A percentile compares a stretch with the other conserved stretches of the same genome.
Evolutionary conservation across 495 filamentous ascomycete genomes (phyloP).

Genomic region (Neurospora intermedia): DNA sequence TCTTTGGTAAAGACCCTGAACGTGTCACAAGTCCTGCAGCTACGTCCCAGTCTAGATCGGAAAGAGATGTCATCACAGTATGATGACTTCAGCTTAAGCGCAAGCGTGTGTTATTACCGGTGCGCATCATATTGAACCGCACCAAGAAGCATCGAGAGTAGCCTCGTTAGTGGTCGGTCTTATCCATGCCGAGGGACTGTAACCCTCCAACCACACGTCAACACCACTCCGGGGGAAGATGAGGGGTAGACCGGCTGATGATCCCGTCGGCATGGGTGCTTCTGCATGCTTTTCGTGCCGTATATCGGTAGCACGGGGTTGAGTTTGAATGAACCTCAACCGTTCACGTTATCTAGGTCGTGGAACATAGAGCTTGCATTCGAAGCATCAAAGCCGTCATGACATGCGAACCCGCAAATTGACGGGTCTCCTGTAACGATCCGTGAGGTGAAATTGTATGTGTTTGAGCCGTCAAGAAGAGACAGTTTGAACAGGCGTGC

Average conservation of each 20-base stretch:
- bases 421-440: not conserved
- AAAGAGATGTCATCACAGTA: not conserved
- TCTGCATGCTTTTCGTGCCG: not conserved
- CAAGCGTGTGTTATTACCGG: not conserved
- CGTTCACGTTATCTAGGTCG: not conserved
- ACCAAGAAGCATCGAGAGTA: not conserved
- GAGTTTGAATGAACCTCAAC: not conserved
- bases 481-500: not conserved
- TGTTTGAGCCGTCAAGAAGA: not conserved
- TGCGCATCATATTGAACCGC: slow-evolving; percentile 6
- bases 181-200: slow-evolving; percentile 6
- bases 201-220: not conserved
- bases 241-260: slow-evolving; percentile 13
- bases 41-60: not conserved
- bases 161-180: slow-evolving; percentile 9
- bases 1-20: not conserved
- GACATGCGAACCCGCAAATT: not conserved
- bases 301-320: not conserved
- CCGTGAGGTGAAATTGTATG: not conserved
- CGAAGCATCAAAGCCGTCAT: not conserved
- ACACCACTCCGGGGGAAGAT: slow-evolving; percentile 4
- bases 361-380: not conserved
- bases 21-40: not conserved
- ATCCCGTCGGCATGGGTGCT: not conserved
- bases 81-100: not conserved